Base-by-base conservation (phyloP, 768 basidiomycete genomes). In the Hemileccinum impolitum region DNA sequence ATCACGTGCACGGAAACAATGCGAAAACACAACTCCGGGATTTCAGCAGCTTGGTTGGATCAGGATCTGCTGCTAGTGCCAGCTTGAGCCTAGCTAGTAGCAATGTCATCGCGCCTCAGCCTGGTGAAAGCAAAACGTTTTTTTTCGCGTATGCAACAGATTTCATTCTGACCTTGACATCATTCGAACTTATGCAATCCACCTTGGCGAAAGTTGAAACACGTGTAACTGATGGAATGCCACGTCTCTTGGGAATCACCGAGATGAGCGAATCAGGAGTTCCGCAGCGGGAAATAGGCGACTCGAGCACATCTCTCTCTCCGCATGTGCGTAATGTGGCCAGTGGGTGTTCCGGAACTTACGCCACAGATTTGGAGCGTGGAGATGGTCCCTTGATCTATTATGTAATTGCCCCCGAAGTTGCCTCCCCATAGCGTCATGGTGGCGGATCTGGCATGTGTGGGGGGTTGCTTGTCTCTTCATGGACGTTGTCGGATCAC, bases 1-100 rank as follows among this genome's bases (percentile, higher is more conserved):
- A 25, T 60, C 63, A 65, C 62, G 63, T 65, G 62, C 14, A 25
- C 41, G 30, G 38, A 30, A 46, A 41, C 18, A 23, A 45, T 25
- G 19, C 5, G 21, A 7, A 21, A 17, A 25, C n/a, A 13, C 23
- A 6, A 13, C 21, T n/a, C n/a, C n/a, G n/a, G 15, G 10, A 17
- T n/a, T n/a, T n/a, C n/a, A 36, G 17, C 35, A 30, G 28, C 11
- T 30, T 30, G 5, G 26, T 28, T 28, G 34, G 34, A 14, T 4
- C 14, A 11, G 35, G 35, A 17, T 1, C 15, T 36, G 14, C 35
- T n/a, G 14, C 35, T n/a, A 34, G 28, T 30, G 2, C 28, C 28
- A 30, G 28, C 28, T 30, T 30, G 28, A 30, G 11, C 11, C 8
- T 9, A 4, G 11, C 28, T 9, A 23, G 23, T 23, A 23, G 3